phyloP scores from a whole-genome alignment of 768 basidiomycete genomes.

The Termitomyces sp. region DNA sequence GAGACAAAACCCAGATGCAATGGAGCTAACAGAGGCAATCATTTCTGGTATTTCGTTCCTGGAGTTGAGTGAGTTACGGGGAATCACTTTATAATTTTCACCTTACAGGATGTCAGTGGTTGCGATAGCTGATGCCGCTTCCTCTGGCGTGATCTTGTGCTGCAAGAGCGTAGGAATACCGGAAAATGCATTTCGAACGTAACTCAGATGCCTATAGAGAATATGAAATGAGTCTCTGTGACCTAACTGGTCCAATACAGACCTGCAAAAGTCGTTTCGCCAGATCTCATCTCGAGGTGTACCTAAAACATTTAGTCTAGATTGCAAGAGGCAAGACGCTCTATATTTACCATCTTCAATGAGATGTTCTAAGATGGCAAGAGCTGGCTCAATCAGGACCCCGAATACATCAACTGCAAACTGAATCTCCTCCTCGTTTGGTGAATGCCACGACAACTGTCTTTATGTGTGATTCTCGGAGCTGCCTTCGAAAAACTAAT shows the following conservation, averaged over 20 bases:
- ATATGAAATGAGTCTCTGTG: not conserved
- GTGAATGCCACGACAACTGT: conserved; percentile 76
- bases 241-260: conserved; percentile 10
- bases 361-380: conserved; percentile 49
- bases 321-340: not conserved
- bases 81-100: not conserved
- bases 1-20: conserved; percentile 64
- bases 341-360: conserved; percentile 41
- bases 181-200: conserved; percentile 70
- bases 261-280: conserved; percentile 87
- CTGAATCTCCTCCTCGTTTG: conserved; percentile 61
- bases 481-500: not conserved
- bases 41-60: conserved; percentile 72
- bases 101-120: conserved; percentile 69
- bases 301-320: conserved; percentile 19
- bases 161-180: conserved; percentile 66
- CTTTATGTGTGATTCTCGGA: not conserved
- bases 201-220: conserved; percentile 49
- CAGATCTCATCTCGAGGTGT: conserved; percentile 53
- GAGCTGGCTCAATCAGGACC: conserved; percentile 59
- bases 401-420: conserved; percentile 68
- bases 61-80: not conserved
- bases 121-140: conserved; percentile 31
- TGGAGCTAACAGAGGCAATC: conserved; percentile 56
- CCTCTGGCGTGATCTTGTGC: conserved; percentile 46